Percentiles rank a stretch among this genome's conserved stretches.
Evolutionary conservation across 192 early-diverging fungal species (phyloP).

Genomic region (Gaertneriomyces semiglobifer): DNA sequence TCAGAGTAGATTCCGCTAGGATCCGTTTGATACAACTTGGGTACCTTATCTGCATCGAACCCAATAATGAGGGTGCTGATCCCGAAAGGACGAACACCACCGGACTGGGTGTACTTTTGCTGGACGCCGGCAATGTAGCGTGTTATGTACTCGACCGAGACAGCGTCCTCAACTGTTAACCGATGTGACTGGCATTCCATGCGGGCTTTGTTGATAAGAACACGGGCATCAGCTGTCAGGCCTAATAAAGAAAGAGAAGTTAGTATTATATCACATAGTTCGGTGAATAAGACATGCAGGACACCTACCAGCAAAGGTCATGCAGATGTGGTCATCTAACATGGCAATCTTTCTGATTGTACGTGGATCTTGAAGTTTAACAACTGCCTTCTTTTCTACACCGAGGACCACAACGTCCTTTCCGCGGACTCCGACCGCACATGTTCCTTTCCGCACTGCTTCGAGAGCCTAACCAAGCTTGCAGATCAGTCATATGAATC

Average conservation of each 20-base stretch:
- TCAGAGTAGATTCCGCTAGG: conserved; percentile 98
- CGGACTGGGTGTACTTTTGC: conserved; percentile 98
- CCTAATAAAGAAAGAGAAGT: conserved; percentile 47
- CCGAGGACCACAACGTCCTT: conserved; percentile 87
- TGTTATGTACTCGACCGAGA: conserved; percentile 96
- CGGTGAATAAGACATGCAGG: background rate
- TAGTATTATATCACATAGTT: background rate
- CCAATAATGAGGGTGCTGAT: conserved; percentile 96
- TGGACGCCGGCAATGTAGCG: conserved; percentile 94
- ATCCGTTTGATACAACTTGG: conserved; percentile 95
- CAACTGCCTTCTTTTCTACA: conserved; percentile 92
- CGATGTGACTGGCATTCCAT: conserved; percentile 97
- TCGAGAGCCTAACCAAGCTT: conserved; percentile 69
- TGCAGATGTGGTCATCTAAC: conserved; percentile 94
- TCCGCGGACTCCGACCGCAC: conserved; percentile 93
- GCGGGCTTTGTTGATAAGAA: conserved; percentile 93
- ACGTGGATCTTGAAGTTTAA: conserved; percentile 95
- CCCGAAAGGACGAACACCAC: conserved; percentile 97
- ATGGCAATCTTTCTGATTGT: conserved; percentile 95
- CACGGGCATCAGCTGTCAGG: conserved; percentile 91
- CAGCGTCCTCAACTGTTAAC: conserved; percentile 94
- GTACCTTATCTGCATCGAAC: conserved; percentile 81
- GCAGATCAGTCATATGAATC: background rate
- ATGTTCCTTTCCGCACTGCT: conserved; percentile 95
- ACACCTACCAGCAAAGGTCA: conserved; percentile 85